Conservation (phyloP, 306 rosid genomes). For the Lupinus albus region DNA sequence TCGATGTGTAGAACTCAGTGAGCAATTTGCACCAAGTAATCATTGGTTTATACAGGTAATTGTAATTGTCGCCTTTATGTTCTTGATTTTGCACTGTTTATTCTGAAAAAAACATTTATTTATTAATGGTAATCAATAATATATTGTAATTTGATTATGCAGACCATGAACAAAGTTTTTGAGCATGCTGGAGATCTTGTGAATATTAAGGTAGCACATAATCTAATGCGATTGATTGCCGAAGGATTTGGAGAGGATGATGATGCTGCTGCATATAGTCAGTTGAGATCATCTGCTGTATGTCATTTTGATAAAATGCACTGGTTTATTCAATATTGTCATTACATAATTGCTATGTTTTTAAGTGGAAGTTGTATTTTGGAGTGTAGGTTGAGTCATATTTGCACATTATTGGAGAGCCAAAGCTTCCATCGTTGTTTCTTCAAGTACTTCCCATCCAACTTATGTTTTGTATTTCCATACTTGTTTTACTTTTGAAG, state of each 20-base stretch:
- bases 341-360: constrained; percentile 7
- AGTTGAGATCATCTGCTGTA: constrained; percentile 97
- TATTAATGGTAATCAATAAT: constrained; percentile 20
- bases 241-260: constrained; percentile 98
- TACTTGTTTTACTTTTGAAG: constrained; percentile 16
- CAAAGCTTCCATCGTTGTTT: constrained; percentile 89
- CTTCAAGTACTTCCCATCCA: constrained; percentile 67
- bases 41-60: constrained; percentile 98
- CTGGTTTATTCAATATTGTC: constrained; percentile 20
- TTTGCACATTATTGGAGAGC: constrained; percentile 80
- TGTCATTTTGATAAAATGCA: constrained; percentile 47
- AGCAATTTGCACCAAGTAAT: constrained; percentile 96
- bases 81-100: constrained; percentile 30
- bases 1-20: constrained; percentile 94
- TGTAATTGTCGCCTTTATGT: constrained; percentile 12
- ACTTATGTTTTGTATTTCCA: constrained; percentile 29
- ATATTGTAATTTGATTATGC: constrained; percentile 37
- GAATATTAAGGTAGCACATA: constrained; percentile 94
- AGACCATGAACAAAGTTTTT: constrained; percentile 99
- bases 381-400: constrained; percentile 81
- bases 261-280: constrained; percentile 77
- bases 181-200: constrained; percentile 99
- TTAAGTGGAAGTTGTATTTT: constrained; percentile 34
- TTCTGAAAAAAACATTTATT: background rate
- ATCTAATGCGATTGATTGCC: constrained; percentile 93